Conservation (phyloP, 208 protist genomes). For the Herpetomonas muscarum region DNA sequence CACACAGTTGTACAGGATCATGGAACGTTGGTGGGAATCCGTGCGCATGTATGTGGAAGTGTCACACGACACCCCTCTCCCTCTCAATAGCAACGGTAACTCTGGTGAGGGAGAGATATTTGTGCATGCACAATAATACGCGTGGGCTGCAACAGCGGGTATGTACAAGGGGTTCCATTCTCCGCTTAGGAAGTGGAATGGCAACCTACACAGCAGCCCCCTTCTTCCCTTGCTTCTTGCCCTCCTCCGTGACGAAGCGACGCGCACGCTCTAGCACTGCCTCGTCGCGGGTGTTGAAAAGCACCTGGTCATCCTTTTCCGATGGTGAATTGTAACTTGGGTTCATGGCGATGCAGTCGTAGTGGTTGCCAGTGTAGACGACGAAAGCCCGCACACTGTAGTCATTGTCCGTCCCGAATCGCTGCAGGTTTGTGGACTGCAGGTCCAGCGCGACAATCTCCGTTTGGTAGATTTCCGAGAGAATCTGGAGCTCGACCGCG, state of each 20-base stretch:
- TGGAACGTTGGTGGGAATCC: too few species aligned
- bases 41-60: too few species aligned
- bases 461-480: slow-evolving; percentile 78
- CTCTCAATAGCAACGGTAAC: too few species aligned
- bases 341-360: slow-evolving; percentile 91
- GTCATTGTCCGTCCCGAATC: slow-evolving; percentile 75
- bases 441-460: slow-evolving; percentile 90
- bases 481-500: slow-evolving; percentile 88
- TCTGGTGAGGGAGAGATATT: too few species aligned
- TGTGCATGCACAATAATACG: too few species aligned
- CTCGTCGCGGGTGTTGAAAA: slow-evolving; percentile 83
- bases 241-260: slow-evolving; percentile 80
- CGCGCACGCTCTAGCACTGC: slow-evolving; percentile 61
- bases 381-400: slow-evolving; percentile 86
- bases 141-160: too few species aligned
- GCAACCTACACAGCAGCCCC: not conserved
- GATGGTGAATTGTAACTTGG: slow-evolving; percentile 50
- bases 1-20: too few species aligned
- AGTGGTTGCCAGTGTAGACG: slow-evolving; percentile 93
- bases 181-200: too few species aligned
- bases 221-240: slow-evolving; percentile 19
- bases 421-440: slow-evolving; percentile 66
- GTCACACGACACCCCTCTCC: too few species aligned
- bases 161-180: too few species aligned
- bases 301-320: slow-evolving; percentile 80